Percentiles rank a stretch among this genome's conserved stretches.
These are phyloP conservation scores for Capsella rubella DNA, from an alignment of 441 rosid genomes.

Conservation along the genomic window DNA sequence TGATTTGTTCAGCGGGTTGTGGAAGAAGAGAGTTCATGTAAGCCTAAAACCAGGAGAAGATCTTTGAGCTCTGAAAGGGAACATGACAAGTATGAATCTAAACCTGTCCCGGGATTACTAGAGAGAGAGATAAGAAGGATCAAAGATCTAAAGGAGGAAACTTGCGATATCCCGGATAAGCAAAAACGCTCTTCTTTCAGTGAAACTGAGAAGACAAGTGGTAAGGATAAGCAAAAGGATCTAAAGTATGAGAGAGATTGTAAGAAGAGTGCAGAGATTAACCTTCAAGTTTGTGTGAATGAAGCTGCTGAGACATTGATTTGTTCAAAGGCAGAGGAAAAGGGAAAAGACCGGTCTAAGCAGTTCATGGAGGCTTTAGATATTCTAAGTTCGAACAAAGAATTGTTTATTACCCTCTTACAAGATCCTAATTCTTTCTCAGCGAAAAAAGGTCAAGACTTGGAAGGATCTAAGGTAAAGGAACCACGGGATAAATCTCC, in stretches of 20 bases:
- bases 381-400: slow-evolving; percentile 73
- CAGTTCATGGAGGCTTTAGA: slow-evolving; percentile 76
- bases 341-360: slow-evolving; percentile 52
- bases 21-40: slow-evolving; percentile 45
- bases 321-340: slow-evolving; percentile 51
- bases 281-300: slow-evolving; percentile 55
- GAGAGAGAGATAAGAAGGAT: slow-evolving; percentile 48
- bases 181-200: slow-evolving; percentile 27
- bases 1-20: slow-evolving; percentile 38
- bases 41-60: slow-evolving; percentile 51
- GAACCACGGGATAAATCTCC: slow-evolving; percentile 33
- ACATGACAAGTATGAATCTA: slow-evolving; percentile 47
- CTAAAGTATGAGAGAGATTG: slow-evolving; percentile 38
- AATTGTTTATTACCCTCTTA: slow-evolving; percentile 66
- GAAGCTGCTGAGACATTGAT: slow-evolving; percentile 71
- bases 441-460: slow-evolving; percentile 60
- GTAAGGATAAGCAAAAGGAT: slow-evolving; percentile 28
- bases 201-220: slow-evolving; percentile 14
- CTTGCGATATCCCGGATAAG: slow-evolving; percentile 40
- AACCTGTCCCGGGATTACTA: slow-evolving; percentile 34
- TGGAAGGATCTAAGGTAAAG: slow-evolving; percentile 51
- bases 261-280: slow-evolving; percentile 48
- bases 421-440: slow-evolving; percentile 77
- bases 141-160: slow-evolving; percentile 43
- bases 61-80: slow-evolving; percentile 44